Conservation (phyloP, 495 filamentous ascomycete species). For the Talaromyces trachyspermus region DNA sequence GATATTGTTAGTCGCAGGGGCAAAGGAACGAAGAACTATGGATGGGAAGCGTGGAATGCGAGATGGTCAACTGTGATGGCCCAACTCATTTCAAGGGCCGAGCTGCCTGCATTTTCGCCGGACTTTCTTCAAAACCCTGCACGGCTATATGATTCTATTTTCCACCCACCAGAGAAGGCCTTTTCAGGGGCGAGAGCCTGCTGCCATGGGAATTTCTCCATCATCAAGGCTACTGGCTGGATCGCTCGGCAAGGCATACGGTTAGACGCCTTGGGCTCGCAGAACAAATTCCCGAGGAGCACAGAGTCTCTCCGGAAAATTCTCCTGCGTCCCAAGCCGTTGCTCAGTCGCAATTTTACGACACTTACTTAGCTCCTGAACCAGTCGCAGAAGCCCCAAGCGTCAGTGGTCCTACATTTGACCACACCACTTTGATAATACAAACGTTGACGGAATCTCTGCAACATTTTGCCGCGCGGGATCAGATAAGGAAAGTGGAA, state of each 20-base stretch:
- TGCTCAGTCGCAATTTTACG: slow-evolving; percentile 63
- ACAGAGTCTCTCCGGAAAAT: slow-evolving; percentile 57
- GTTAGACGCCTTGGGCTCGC: slow-evolving; percentile 54
- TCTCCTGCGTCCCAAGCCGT: slow-evolving; percentile 62
- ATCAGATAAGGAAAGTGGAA: slow-evolving; percentile 58
- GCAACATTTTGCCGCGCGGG: slow-evolving; percentile 54
- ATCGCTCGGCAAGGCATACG: slow-evolving; percentile 58
- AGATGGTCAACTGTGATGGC: slow-evolving; percentile 79
- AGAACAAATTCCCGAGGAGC: slow-evolving; percentile 63
- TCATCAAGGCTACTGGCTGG: slow-evolving; percentile 83
- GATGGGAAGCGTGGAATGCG: slow-evolving; percentile 83
- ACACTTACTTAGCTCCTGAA: slow-evolving; percentile 77
- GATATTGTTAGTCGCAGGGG: slow-evolving; percentile 75
- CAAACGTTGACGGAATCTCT: slow-evolving; percentile 53
- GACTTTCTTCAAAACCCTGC: slow-evolving; percentile 7
- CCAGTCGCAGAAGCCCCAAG: slow-evolving; percentile 64
- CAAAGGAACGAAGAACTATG: slow-evolving; percentile 73
- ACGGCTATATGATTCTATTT: slow-evolving; percentile 34
- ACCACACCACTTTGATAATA: slow-evolving; percentile 59
- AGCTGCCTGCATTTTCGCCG: slow-evolving; percentile 34
- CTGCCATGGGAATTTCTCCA: slow-evolving; percentile 76
- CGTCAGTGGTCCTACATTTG: slow-evolving; percentile 41
- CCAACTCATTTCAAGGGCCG: slow-evolving; percentile 59
- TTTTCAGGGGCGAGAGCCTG: slow-evolving; percentile 54
- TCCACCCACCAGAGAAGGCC: slow-evolving; percentile 59